Percentiles rank a stretch among this genome's conserved stretches.
Conservation (phyloP, 2,329 filamentous ascomycete genomes). For the Macrophomina phaseolina region DNA sequence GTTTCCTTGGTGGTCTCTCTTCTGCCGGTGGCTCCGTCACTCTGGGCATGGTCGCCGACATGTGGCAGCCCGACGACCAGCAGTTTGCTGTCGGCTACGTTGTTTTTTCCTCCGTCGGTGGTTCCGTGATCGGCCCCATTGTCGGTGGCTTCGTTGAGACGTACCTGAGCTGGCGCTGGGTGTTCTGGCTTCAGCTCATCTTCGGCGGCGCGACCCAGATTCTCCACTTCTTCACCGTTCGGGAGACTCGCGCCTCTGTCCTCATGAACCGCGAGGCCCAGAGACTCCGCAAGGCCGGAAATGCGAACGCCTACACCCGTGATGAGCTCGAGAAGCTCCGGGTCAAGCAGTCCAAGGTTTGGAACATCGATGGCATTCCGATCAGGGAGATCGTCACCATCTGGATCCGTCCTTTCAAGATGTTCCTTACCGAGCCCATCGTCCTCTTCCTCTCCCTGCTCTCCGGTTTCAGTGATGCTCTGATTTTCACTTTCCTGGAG, state of each 20-base stretch:
- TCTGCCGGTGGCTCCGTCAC: conserved; percentile 69
- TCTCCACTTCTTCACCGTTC: conserved; percentile 71
- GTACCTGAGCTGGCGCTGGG: conserved; percentile 67
- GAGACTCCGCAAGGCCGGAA: conserved; percentile 67
- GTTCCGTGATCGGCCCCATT: conserved; percentile 61
- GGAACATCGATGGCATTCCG: conserved; percentile 42
- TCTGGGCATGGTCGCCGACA: conserved; percentile 67
- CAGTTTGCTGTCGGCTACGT: conserved; percentile 66
- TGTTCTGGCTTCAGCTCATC: conserved; percentile 83
- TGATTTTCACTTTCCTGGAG: conserved; percentile 80
- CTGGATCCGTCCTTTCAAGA: conserved; percentile 70
- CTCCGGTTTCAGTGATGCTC: conserved; percentile 73
- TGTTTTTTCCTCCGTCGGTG: conserved; percentile 62
- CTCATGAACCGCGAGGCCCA: conserved; percentile 80
- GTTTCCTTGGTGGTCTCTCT: conserved; percentile 62
- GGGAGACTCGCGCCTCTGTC: conserved; percentile 75
- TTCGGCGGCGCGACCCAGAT: conserved; percentile 72
- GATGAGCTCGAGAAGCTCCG: conserved; percentile 63
- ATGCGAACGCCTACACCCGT: conserved; percentile 70
- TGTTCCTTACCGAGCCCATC: conserved; percentile 77
- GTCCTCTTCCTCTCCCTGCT: conserved; percentile 73
- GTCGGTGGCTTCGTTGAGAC: conserved; percentile 60
- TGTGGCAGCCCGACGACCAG: conserved; percentile 63
- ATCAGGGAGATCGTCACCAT: conserved; percentile 54
- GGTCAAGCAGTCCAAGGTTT: conserved; percentile 26